Conservation (phyloP, 2,329 filamentous ascomycete species). For the Fusarium drepaniforme region DNA sequence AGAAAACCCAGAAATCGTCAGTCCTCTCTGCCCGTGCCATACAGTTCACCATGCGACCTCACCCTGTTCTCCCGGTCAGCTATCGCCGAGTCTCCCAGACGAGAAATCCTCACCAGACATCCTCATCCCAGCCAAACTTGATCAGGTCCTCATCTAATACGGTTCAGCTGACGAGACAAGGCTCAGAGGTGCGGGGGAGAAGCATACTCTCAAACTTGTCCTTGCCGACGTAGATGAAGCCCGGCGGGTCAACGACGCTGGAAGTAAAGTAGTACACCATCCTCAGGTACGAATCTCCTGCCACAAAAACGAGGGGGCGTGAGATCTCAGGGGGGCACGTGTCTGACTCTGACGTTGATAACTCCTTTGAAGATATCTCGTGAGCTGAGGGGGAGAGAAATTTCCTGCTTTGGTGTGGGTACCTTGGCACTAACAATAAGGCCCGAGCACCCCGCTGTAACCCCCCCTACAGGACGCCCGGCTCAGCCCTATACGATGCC, state of each 20-base stretch:
- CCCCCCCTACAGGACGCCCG: rapidly evolving
- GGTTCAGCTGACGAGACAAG: conserved; percentile 30
- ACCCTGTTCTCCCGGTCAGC: conserved; percentile 36
- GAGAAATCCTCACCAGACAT: conserved; percentile 79
- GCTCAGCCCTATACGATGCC: neutral
- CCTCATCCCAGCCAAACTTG: conserved; percentile 92
- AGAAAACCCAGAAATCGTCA: neutral
- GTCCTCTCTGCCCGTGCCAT: neutral
- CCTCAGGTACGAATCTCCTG: neutral
- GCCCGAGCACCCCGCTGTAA: rapidly evolving
- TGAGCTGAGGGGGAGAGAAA: conserved; percentile 32
- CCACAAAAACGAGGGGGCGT: neutral
- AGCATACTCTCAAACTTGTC: conserved; percentile 97
- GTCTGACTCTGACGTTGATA: neutral
- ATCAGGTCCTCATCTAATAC: conserved; percentile 92
- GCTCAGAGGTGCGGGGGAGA: conserved; percentile 18
- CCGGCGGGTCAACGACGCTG: conserved; percentile 82
- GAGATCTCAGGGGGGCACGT: neutral
- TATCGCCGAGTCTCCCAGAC: neutral
- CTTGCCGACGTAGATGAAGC: conserved; percentile 96
- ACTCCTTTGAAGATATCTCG: neutral
- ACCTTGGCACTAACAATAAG: conserved; percentile 29
- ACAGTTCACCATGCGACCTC: conserved; percentile 8
- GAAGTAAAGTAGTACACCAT: conserved; percentile 99
- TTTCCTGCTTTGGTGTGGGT: conserved; percentile 30